Evolutionary conservation across 2,329 filamentous ascomycete genomes (phyloP).

Genomic region (Furcasterigmium sp.): DNA sequence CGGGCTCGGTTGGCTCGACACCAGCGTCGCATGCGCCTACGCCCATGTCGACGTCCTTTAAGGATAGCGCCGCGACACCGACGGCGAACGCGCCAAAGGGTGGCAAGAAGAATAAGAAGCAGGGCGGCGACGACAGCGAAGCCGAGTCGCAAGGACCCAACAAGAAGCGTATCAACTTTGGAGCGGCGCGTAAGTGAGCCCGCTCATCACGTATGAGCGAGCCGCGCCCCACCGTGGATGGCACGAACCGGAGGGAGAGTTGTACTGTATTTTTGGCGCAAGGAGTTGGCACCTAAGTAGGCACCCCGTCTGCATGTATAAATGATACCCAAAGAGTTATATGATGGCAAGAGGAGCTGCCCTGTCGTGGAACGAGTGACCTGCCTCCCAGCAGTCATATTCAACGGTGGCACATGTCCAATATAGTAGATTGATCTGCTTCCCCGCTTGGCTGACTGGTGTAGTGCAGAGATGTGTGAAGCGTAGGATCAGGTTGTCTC

Average conservation of each 20-base stretch:
- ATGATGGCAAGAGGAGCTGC: too few species aligned
- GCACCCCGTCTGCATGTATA: too few species aligned
- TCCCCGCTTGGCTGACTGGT: too few species aligned
- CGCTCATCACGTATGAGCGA: background rate
- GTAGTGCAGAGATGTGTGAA: too few species aligned
- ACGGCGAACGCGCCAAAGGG: conserved; percentile 41
- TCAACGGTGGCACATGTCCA: too few species aligned
- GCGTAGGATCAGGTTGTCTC: background rate
- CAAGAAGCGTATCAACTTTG: conserved; percentile 55
- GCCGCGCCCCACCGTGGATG: background rate
- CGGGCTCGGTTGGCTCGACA: conserved; percentile 36
- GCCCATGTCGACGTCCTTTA: conserved; percentile 49
- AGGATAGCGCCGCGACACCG: conserved; percentile 50
- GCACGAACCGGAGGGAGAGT: background rate
- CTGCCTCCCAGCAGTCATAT: too few species aligned
- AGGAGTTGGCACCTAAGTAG: too few species aligned
- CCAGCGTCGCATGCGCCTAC: conserved; percentile 46
- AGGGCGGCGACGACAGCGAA: conserved; percentile 51
- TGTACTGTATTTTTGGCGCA: too few species aligned
- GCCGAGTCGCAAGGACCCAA: conserved; percentile 47
- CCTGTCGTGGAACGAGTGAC: too few species aligned
- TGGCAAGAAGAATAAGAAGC: conserved; percentile 48
- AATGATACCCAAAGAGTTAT: too few species aligned
- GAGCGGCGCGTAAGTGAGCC: conserved; percentile 45
- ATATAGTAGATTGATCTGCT: too few species aligned